Base-by-base conservation (phyloP, 23 red algal genomes). In the Gracilaria gracilis region DNA sequence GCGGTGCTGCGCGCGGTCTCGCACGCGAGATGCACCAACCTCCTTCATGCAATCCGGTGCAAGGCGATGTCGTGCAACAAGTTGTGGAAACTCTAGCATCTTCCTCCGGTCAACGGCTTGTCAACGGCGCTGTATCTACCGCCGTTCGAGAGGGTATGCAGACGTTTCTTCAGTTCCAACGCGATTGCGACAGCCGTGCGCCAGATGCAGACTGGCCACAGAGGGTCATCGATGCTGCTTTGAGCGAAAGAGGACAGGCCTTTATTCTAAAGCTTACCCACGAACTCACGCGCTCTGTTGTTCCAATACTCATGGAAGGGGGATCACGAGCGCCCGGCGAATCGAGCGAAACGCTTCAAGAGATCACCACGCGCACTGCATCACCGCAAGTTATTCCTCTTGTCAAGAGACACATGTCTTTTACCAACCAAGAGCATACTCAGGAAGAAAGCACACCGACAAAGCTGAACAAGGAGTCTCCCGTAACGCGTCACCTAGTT, bases 141-240 rank as follows among this genome's bases (percentile, higher is more conserved):
- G 84, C 84, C 21, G 84, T 88, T 46, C 84, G 84, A 7, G 84
- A 88, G 55, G 69, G 61, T 11, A 38, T 88, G 24, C 23, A 65
- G 6, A 77, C 84, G 27, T 58, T 88, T 32, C 21, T 51, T 0
- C 36, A 71, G 16, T 34, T 15, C 15, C 51, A 85, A 50, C 48
- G 31, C 9, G 19, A 64, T 1, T 12, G 51, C 34, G 61, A 12
- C 25, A 15, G 9, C 11, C 25, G 17, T 51, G 17, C 24, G 8
- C 17, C 67, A 16, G 28, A 65, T 20, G 44, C 24, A 12, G 65
- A 71, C 67, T 65, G 44, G 47, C 6, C 50, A 5, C 39, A 58
- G 2, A 65, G n/a, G 53, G 21, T 77, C 0, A 75, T 88, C 15
- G 84, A 88, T 32, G 47, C 65, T 9, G 65, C 31, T 9, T 46